phyloP scores from a whole-genome alignment of 2,329 filamentous ascomycete species.

The Ilyonectria robusta region DNA sequence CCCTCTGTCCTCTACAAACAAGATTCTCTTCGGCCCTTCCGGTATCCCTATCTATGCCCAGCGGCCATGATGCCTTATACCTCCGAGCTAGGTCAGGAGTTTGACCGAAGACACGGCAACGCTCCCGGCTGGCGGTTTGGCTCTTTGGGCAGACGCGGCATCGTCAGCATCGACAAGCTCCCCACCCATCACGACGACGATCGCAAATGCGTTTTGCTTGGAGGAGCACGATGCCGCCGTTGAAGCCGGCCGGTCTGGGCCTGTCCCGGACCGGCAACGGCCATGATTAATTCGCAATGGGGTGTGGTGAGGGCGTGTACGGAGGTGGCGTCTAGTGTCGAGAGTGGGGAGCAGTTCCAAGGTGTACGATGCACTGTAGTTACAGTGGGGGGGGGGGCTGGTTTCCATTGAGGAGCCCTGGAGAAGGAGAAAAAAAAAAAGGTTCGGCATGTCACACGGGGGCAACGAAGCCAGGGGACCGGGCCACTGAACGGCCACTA shows the following conservation, averaged over 20 bases:
- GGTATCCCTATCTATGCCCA: slow-evolving; percentile 31
- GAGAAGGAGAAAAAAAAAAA: slow-evolving; percentile 4
- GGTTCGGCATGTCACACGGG: slow-evolving; percentile 29
- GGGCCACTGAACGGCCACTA: slow-evolving; percentile 10
- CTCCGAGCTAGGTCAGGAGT: slow-evolving; percentile 16
- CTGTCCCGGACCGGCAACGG: slow-evolving; percentile 9
- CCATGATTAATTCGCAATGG: too few relatives aligned
- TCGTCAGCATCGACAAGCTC: slow-evolving; percentile 1
- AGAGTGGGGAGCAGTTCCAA: not conserved
- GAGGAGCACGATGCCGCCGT: not conserved
- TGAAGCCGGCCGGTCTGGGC: slow-evolving; percentile 12
- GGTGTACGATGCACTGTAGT: not conserved
- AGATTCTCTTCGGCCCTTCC: slow-evolving; percentile 30
- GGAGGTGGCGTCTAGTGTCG: slow-evolving; percentile 10
- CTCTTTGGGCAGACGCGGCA: slow-evolving; percentile 1
- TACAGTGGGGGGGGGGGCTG: slow-evolving; percentile 1
- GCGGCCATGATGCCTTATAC: slow-evolving; percentile 33
- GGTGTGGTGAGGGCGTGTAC: slow-evolving; percentile 12
- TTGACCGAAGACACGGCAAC: slow-evolving; percentile 34
- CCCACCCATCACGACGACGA: not conserved
- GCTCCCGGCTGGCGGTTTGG: slow-evolving; percentile 15
- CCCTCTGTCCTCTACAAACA: slow-evolving; percentile 28
- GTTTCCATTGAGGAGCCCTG: not conserved
- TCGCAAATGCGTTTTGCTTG: not conserved
- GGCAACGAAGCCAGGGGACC: not conserved